Evolutionary conservation across 345 rosid species (phyloP).

Genomic region (Dipteronia sinensis): DNA sequence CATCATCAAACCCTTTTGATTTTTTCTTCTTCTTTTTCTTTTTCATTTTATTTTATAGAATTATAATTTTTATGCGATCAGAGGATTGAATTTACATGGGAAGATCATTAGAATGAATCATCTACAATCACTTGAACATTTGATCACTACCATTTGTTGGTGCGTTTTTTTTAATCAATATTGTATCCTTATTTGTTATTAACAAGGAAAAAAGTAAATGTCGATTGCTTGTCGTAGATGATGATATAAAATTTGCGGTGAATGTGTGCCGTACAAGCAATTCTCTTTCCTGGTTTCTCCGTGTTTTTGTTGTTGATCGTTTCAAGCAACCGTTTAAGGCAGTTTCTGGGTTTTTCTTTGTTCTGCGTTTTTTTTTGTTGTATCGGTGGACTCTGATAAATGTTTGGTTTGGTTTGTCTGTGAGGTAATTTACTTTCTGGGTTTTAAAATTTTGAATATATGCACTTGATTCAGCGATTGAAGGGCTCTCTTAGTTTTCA

Average conservation of each 20-base stretch:
- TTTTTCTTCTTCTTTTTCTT: not conserved
- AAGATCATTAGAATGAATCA: constrained; percentile 41
- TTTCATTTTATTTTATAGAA: not conserved
- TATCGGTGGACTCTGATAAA: not conserved
- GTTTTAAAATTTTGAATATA: constrained; percentile 2
- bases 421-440: constrained; percentile 22
- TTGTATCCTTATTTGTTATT: constrained; percentile 22
- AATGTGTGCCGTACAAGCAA: constrained; percentile 51
- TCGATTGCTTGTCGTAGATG: constrained; percentile 34
- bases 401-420: constrained; percentile 24
- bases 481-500: constrained; percentile 12
- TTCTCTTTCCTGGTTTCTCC: constrained; percentile 11
- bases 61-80: constrained; percentile 16
- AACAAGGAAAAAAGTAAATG: not conserved
- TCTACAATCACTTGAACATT: constrained; percentile 23
- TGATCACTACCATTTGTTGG: constrained; percentile 31
- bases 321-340: not conserved
- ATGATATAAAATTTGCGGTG: constrained; percentile 25
- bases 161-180: constrained; percentile 19
- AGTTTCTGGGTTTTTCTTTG: constrained; percentile 10
- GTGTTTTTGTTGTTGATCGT: constrained; percentile 9
- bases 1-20: not conserved
- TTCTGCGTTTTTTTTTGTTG: not conserved
- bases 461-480: constrained; percentile 14
- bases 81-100: constrained; percentile 27